Evolutionary conservation across 2,329 filamentous ascomycete genomes (phyloP).

Genomic region (Talaromyces marneffei): DNA sequence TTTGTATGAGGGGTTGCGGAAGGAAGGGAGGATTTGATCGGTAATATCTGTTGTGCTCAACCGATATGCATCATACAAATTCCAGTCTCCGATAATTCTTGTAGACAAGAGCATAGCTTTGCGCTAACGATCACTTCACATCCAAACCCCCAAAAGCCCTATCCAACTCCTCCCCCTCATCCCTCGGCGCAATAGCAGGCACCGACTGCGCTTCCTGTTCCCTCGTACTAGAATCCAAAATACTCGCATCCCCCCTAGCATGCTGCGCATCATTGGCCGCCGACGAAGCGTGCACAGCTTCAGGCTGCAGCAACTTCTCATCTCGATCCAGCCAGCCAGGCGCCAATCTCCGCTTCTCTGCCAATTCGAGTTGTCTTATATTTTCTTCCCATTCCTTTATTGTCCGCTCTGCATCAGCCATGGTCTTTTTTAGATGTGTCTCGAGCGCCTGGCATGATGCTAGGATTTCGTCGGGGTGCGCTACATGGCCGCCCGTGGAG

Average conservation of each 20-base stretch:
- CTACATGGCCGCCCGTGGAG: constrained; percentile 69
- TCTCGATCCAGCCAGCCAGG: constrained; percentile 61
- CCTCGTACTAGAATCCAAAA: constrained; percentile 34
- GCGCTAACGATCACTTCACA: constrained; percentile 41
- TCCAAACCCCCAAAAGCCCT: constrained; percentile 47
- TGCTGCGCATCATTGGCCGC: constrained; percentile 14
- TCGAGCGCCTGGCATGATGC: constrained; percentile 73
- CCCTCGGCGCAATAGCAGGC: constrained; percentile 37
- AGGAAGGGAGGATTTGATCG: constrained; percentile 39
- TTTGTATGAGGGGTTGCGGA: constrained; percentile 49
- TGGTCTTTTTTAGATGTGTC: constrained; percentile 64
- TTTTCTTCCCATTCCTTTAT: constrained; percentile 65
- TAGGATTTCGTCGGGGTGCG: constrained; percentile 80
- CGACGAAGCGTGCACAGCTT: constrained; percentile 18
- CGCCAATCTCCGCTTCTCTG: constrained; percentile 58
- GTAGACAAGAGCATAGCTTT: too few species aligned
- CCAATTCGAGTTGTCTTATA: constrained; percentile 53
- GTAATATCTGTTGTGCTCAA: not conserved
- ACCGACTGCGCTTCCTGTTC: constrained; percentile 29
- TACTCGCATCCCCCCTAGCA: constrained; percentile 18
- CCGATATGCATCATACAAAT: not conserved
- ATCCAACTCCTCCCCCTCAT: constrained; percentile 50
- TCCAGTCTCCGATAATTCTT: too few species aligned
- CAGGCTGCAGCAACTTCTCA: constrained; percentile 54
- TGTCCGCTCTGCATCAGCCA: constrained; percentile 59